phyloP scores from a whole-genome alignment of 176 grass and related monocot genomes.

The Aechmea fasciata region DNA sequence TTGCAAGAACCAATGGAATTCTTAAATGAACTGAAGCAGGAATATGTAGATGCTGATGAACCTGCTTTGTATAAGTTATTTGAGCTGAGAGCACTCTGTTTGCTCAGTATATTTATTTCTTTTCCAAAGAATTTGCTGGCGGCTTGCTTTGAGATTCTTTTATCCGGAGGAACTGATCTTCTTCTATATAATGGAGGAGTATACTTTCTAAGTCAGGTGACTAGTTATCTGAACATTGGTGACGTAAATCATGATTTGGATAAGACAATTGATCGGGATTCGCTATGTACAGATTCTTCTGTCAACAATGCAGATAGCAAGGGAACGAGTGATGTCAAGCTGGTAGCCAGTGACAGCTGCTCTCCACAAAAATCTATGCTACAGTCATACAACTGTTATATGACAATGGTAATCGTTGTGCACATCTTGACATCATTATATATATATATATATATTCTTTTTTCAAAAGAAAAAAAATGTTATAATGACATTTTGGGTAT shows the following conservation, averaged over 20 bases:
- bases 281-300: constrained; percentile 23
- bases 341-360: constrained; percentile 12
- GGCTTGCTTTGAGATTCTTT: constrained; percentile 58
- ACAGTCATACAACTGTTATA: constrained; percentile 49
- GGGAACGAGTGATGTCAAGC: constrained; percentile 24
- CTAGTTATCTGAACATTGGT: constrained; percentile 38
- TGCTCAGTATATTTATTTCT: constrained; percentile 74
- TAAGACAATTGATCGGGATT: constrained; percentile 23
- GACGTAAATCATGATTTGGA: constrained; percentile 27
- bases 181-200: constrained; percentile 34
- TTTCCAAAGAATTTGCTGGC: constrained; percentile 71
- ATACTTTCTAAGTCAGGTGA: constrained; percentile 81
- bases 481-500: not conserved
- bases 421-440: not conserved
- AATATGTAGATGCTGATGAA: constrained; percentile 28
- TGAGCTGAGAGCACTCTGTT: constrained; percentile 57
- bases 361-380: constrained; percentile 23
- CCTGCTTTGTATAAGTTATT: constrained; percentile 42
- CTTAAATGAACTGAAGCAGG: constrained; percentile 51
- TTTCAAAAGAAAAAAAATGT: not conserved
- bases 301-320: constrained; percentile 21
- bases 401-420: constrained; percentile 54
- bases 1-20: constrained; percentile 47
- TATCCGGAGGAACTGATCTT: constrained; percentile 51
- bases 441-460: not conserved